phyloP scores from a whole-genome alignment of 1,139 yeast genomes.

The Meyerozyma elateridarum region DNA sequence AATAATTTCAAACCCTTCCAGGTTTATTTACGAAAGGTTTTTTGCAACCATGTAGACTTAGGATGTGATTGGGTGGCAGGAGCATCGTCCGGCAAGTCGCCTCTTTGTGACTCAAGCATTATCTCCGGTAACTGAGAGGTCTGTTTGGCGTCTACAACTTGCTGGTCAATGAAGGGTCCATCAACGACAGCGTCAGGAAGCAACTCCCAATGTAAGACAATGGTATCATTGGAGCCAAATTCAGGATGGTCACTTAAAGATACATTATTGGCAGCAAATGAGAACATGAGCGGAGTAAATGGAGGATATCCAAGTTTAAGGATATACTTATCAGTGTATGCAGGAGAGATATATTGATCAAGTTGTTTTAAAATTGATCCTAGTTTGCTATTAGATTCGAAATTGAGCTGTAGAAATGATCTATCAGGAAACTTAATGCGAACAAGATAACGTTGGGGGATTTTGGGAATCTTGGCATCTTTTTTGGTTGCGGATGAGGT shows the following conservation, averaged over 20 bases:
- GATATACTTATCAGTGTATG: constrained; percentile 27
- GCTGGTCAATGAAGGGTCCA: constrained; percentile 24
- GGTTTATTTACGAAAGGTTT: constrained; percentile 17
- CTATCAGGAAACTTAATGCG: constrained; percentile 54
- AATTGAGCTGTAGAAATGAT: constrained; percentile 43
- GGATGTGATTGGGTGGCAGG: constrained; percentile 4
- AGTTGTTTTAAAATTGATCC: constrained; percentile 36
- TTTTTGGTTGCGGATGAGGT: constrained; percentile 32
- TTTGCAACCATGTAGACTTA: constrained; percentile 5
- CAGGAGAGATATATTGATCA: constrained; percentile 35
- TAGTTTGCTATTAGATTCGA: constrained; percentile 34
- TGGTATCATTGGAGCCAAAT: constrained; percentile 25
- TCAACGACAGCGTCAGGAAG: constrained; percentile 8
- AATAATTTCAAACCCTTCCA: constrained; percentile 32
- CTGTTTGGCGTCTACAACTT: constrained; percentile 16
- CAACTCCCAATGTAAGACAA: constrained; percentile 35
- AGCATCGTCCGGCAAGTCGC: constrained; percentile 19
- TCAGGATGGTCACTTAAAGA: constrained; percentile 30
- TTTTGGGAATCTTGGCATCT: constrained; percentile 19
- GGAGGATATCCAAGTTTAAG: constrained; percentile 44
- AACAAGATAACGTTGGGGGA: constrained; percentile 29
- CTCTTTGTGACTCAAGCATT: constrained; percentile 30
- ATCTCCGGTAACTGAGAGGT: constrained; percentile 39
- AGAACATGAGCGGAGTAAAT: constrained; percentile 26
- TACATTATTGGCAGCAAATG: constrained; percentile 28